Base-by-base conservation (phyloP, 2,329 filamentous ascomycete species). In the Lachnellula suecica region DNA sequence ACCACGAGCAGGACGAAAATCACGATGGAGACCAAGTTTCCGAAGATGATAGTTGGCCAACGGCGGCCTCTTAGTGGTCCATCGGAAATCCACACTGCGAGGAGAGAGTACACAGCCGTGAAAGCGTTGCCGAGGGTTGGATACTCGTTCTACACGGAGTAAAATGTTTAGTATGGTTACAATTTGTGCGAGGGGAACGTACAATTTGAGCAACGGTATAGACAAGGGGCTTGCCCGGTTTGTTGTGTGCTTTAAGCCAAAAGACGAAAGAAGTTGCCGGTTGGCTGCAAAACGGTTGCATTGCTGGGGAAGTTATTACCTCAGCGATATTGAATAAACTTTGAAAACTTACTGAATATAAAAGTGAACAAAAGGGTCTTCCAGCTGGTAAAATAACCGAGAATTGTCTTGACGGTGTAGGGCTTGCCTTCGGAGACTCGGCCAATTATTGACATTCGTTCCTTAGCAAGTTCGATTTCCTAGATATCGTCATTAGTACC, bases 11-110 rank as follows among this genome's bases (percentile, higher is more conserved):
- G 19, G 11, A 47, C 25, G 41, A 58, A 55, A 31, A 58, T 50
- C 1, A 55, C 47, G 17, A 58, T 53, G 10, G 53, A 46, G 24
- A 58, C 48, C 7, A 72, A 64, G 1, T 72, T 78, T 2, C 74
- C 76, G 44, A 78, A 82, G 2, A 87, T 68, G 42, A 88, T 84
- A 0, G 81, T 75, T 1, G 83, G 85, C 84, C 84, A 88, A 4
- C 85, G 72, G 0, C 73, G 76, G 2, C 84, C 84, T 17, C 71
- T 71, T 41, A 85, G 77, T 1, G 87, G 49, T 0, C 77, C 75
- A 63, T 88, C 85, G 0, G 83, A 87, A 0, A 77, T 77, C 84
- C 84, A 88, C 50, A 58, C 56, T 27, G 50, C 35, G 29, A 58
- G 42, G 19, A 58, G 52, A 19, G 49, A 53, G 35, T 58, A 56